Conservation (phyloP, 108 stramenopile genomes). For the Stephanodiscus minutulus region DNA sequence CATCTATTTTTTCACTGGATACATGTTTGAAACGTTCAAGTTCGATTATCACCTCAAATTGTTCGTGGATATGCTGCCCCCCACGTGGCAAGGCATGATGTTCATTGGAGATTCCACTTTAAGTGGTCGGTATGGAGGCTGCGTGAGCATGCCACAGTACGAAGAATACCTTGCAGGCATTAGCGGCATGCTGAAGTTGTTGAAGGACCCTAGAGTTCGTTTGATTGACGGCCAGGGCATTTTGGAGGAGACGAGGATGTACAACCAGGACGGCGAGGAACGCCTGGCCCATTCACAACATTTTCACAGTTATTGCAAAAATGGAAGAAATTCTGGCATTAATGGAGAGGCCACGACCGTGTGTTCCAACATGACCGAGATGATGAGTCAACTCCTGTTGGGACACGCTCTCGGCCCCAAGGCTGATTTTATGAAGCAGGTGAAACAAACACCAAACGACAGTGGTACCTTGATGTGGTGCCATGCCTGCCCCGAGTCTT, state of each 20-base stretch:
- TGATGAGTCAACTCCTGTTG: constrained; percentile 36
- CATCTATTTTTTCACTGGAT: constrained; percentile 30
- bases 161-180: constrained; percentile 6
- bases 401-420: constrained; percentile 37
- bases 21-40: constrained; percentile 8
- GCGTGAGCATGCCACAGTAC: constrained; percentile 9
- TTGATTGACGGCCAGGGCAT: constrained; percentile 45
- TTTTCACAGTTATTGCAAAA: constrained; percentile 39
- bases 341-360: constrained; percentile 12
- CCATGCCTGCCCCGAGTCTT: constrained; percentile 26
- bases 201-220: constrained; percentile 30
- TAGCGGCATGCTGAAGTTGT: not conserved
- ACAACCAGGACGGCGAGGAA: constrained; percentile 29
- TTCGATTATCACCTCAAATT: constrained; percentile 32
- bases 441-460: constrained; percentile 1
- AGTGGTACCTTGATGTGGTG: constrained; percentile 18
- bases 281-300: constrained; percentile 41
- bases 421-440: not conserved
- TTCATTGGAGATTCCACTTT: constrained; percentile 24
- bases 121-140: constrained; percentile 17
- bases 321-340: not conserved
- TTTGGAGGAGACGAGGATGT: constrained; percentile 37
- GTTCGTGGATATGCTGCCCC: constrained; percentile 20
- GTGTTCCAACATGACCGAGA: constrained; percentile 41
- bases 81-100: constrained; percentile 35